Evolutionary conservation across 148 eudicot genomes (phyloP).

Genomic region (Gaultheria prostrata): DNA sequence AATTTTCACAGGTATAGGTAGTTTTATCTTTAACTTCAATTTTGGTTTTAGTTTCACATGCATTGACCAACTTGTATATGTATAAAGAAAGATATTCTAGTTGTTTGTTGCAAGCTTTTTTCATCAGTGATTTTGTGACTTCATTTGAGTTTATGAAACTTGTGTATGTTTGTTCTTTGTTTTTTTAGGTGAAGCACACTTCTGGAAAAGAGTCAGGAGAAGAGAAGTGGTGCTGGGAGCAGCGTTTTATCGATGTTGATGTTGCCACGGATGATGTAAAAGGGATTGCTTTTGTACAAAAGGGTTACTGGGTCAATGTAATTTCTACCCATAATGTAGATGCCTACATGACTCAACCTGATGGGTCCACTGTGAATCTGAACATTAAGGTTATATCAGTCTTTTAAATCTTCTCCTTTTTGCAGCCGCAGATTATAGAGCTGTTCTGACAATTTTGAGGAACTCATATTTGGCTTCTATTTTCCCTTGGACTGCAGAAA

Average conservation of each 20-base stretch:
- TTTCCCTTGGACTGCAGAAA: slow-evolving; percentile 53
- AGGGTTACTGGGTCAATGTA: slow-evolving; percentile 78
- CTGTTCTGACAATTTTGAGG: neutral
- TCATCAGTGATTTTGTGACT: neutral
- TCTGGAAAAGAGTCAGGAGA: slow-evolving; percentile 37
- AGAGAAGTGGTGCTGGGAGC: slow-evolving; percentile 98
- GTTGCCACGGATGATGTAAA: slow-evolving; percentile 77
- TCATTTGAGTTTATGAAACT: neutral
- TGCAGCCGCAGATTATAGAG: slow-evolving; percentile 2
- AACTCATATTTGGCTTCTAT: slow-evolving; percentile 13
- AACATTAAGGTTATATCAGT: slow-evolving; percentile 62
- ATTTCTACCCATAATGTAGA: slow-evolving; percentile 85
- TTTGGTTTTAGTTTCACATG: neutral
- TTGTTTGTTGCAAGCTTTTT: neutral
- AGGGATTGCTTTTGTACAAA: slow-evolving; percentile 67
- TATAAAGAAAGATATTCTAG: neutral
- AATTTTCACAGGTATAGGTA: neutral
- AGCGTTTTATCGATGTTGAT: slow-evolving; percentile 57
- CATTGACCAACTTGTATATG: neutral
- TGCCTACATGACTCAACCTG: slow-evolving; percentile 66
- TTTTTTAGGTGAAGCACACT: slow-evolving; percentile 64
- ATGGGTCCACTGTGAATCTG: slow-evolving; percentile 53
- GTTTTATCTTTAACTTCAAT: neutral
- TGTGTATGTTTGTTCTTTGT: neutral
- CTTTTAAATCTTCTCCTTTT: neutral